Base-by-base conservation (phyloP, 2,329 filamentous ascomycete species). In the Fusarium albidum region DNA sequence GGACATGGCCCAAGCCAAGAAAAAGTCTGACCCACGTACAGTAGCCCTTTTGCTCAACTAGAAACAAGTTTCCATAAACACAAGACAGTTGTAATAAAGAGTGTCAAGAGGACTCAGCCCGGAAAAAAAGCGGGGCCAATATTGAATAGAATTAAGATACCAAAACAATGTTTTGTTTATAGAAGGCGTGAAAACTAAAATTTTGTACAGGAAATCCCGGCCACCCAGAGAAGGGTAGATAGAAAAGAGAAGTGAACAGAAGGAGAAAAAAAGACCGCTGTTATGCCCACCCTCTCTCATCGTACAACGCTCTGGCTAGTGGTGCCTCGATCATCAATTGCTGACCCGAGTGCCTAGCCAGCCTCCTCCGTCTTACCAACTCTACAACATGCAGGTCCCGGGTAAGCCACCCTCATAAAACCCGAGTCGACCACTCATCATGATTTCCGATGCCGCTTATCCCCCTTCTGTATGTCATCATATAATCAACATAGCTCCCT, bases 371-470 rank as follows among this genome's bases (percentile, higher is more conserved):
- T 26, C 28, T 14, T 15, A 15, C 40, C 33, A 14, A 21, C 32
- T 28, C 18, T 32, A 21, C 27, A 39, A 39, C 40, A 61, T 58
- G 57, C 57, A 61, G 57, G 57, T 61, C 57, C 57, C 29, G 15
- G 32, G 37, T 54, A 33, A 25, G 26, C 26, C 18, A 9, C 14
- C n/a, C 17, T 11, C 10, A n/a, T n/a, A 14, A 33, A 11, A 13
- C 21, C 21, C 21, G 21, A 21, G 21, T 7, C 21, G 5, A 21
- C 48, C 33, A 17, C 31, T 46, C 41, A 34, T 27, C 32, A 21
- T 42, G 34, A 18, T 46, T n/a, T n/a, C 34, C 32, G 31, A 28
- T 18, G 39, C 15, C 25, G 32, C 29, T 11, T 37, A 32, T 27
- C 38, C 33, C 14, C 21, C 7, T 21, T 21, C 21, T 21, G 7